These are phyloP conservation scores for Colletotrichum zoysiae DNA, from an alignment of 2,329 filamentous ascomycete genomes.

Conservation along the genomic window DNA sequence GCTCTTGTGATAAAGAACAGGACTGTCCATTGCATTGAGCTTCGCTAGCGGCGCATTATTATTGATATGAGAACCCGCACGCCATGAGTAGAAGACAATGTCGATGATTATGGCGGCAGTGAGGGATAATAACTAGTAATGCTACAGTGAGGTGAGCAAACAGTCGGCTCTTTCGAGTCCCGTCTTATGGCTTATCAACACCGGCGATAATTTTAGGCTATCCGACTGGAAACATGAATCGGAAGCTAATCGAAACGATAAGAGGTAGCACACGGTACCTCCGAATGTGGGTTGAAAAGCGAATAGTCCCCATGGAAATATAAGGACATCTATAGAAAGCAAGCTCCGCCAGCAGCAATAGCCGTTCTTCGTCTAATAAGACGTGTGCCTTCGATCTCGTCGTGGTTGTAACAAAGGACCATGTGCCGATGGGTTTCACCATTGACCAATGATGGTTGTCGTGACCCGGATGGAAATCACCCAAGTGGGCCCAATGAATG, in stretches of 20 bases:
- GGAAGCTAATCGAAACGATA: neutral
- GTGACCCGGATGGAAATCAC: neutral
- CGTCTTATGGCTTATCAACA: too few species aligned
- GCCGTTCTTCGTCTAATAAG: neutral
- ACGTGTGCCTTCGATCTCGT: neutral
- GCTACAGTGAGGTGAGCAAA: too few species aligned
- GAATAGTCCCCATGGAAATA: accelerated
- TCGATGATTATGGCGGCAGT: neutral
- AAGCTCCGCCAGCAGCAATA: too few species aligned
- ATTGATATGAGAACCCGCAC: neutral
- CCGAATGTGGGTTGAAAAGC: too few species aligned
- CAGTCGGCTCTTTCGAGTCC: neutral
- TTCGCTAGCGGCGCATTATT: too few species aligned
- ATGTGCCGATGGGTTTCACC: neutral
- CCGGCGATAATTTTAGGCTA: accelerated
- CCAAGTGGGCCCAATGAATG: too few species aligned
- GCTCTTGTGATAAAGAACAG: neutral
- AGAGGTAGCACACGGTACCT: neutral
- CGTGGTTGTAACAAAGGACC: neutral
- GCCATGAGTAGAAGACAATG: neutral
- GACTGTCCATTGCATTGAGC: too few species aligned
- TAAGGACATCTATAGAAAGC: too few species aligned
- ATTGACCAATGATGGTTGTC: neutral
- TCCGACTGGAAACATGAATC: too few species aligned
- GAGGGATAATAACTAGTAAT: neutral